Percentiles rank a stretch among this genome's conserved stretches.
These are phyloP conservation scores for Acorus calamus DNA, from an alignment of 106 monocot species.

Conservation along the genomic window DNA sequence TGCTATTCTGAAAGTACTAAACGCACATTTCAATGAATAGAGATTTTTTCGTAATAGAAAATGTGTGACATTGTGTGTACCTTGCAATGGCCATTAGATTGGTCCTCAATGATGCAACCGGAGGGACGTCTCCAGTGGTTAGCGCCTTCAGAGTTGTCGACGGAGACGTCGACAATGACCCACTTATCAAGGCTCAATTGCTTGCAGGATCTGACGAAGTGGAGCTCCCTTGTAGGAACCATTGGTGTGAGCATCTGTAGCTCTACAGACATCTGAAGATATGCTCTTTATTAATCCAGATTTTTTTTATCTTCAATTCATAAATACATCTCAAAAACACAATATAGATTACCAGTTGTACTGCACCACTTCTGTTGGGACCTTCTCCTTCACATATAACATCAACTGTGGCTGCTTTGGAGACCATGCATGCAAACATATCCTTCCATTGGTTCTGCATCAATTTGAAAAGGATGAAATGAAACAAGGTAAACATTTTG, in stretches of 20 bases:
- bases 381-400: conserved; percentile 25
- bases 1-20: too few species aligned
- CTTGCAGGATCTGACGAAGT: conserved; percentile 42
- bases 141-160: conserved; percentile 26
- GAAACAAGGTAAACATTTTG: neutral
- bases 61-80: conserved; percentile 18
- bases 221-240: conserved; percentile 50
- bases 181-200: conserved; percentile 27
- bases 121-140: conserved; percentile 44
- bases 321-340: neutral
- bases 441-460: conserved; percentile 55
- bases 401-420: conserved; percentile 33
- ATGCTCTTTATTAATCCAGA: neutral
- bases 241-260: conserved; percentile 54
- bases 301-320: too few species aligned
- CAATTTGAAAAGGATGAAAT: neutral
- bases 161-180: conserved; percentile 46
- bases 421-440: conserved; percentile 53
- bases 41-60: too few species aligned
- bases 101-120: conserved; percentile 62
- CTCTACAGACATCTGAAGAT: conserved; percentile 53
- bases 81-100: conserved; percentile 47
- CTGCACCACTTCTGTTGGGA: conserved; percentile 19
- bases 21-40: too few species aligned
- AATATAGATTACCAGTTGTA: conserved; percentile 41